Conservation (phyloP, 768 basidiomycete species). For the Mycena alexandri region DNA sequence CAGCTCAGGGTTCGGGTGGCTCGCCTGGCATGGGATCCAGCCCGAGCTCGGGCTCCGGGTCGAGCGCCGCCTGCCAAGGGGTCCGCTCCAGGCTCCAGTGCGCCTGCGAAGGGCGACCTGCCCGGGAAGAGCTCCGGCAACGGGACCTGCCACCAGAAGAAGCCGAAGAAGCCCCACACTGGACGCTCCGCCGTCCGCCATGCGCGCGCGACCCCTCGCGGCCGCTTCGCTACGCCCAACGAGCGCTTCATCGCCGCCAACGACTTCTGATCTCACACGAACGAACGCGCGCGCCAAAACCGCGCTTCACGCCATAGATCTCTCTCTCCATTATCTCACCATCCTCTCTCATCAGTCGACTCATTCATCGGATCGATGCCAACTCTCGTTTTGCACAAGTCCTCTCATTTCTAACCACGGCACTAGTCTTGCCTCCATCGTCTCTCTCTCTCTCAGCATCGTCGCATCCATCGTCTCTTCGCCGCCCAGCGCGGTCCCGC, state of each 20-base stretch:
- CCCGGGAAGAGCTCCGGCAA: conserved; percentile 1
- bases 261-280: conserved; percentile 21
- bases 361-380: conserved; percentile 26
- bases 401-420: conserved; percentile 33
- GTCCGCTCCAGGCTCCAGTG: no score
- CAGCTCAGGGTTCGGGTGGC: neutral
- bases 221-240: conserved; percentile 19
- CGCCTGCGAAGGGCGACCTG: no score
- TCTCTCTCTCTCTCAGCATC: conserved; percentile 6
- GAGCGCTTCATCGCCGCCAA: conserved; percentile 15
- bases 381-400: conserved; percentile 16
- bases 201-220: conserved; percentile 19
- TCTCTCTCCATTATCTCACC: conserved; percentile 9
- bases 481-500: conserved; percentile 35
- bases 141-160: conserved; percentile 13
- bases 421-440: conserved; percentile 31
- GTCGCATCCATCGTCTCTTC: conserved; percentile 3
- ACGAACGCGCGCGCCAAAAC: neutral
- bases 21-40: neutral
- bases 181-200: conserved; percentile 13
- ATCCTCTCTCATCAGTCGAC: conserved; percentile 6
- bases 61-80: neutral
- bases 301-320: conserved; percentile 12
- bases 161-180: conserved; percentile 11
- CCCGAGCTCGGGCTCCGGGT: conserved; percentile 15